These are phyloP conservation scores for Baudoinia panamericana DNA, from an alignment of 495 filamentous ascomycete species.

Conservation along the genomic window DNA sequence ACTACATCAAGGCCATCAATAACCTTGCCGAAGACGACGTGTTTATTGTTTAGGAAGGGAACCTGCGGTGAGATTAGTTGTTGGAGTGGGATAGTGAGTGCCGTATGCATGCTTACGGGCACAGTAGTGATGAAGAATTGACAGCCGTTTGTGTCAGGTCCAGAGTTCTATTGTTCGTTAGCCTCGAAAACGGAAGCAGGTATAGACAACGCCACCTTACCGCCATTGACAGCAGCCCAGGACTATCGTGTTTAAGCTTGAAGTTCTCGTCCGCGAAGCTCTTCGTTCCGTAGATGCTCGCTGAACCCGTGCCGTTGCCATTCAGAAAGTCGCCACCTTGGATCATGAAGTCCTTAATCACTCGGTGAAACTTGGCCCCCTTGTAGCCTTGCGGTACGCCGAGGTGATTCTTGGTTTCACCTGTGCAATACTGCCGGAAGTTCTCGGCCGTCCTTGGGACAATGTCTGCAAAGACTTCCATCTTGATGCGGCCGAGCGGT, in stretches of 20 bases:
- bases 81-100: too few species aligned
- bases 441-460: slow-evolving; percentile 89
- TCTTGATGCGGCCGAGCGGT: slow-evolving; percentile 79
- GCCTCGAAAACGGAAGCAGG: too few species aligned
- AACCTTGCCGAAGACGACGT: slow-evolving; percentile 91
- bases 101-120: too few species aligned
- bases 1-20: slow-evolving; percentile 83
- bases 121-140: slow-evolving; percentile 96
- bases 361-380: slow-evolving; percentile 83
- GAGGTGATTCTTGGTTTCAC: slow-evolving; percentile 68
- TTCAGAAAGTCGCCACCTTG: slow-evolving; percentile 96
- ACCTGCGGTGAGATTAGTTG: too few species aligned
- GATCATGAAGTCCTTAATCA: slow-evolving; percentile 94
- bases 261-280: slow-evolving; percentile 92
- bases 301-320: slow-evolving; percentile 78
- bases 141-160: slow-evolving; percentile 84
- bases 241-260: slow-evolving; percentile 55
- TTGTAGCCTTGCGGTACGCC: slow-evolving; percentile 90
- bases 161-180: slow-evolving; percentile 83
- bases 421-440: slow-evolving; percentile 93
- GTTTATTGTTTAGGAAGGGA: slow-evolving; percentile 83
- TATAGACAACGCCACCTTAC: too few species aligned
- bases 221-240: slow-evolving; percentile 85
- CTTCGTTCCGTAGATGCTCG: slow-evolving; percentile 68
- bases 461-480: slow-evolving; percentile 78